Percentiles rank a stretch among this genome's conserved stretches.
These are phyloP conservation scores for Geranomyces michiganensis DNA, from an alignment of 192 early-diverging fungal species.

Conservation along the genomic window DNA sequence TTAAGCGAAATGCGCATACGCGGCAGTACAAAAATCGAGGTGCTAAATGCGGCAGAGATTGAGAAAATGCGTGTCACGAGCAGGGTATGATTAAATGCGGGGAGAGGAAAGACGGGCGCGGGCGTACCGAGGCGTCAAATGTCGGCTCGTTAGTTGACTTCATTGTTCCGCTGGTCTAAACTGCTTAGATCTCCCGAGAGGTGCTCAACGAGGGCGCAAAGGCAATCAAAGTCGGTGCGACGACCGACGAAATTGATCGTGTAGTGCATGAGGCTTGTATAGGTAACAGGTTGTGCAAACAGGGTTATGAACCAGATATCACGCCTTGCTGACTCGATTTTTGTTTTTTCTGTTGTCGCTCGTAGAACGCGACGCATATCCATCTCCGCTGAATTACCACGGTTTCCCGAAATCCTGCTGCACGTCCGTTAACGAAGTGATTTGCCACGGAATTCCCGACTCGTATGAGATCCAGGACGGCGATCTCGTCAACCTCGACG, in stretches of 20 bases:
- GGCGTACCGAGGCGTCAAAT: too few species aligned
- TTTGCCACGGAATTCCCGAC: slow-evolving; percentile 99
- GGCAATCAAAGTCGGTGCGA: slow-evolving; percentile 79
- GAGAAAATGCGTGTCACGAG: slow-evolving; percentile 66
- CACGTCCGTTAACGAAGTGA: slow-evolving; percentile 87
- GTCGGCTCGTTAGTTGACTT: too few species aligned
- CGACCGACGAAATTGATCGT: slow-evolving; percentile 95
- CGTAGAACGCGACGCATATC: slow-evolving; percentile 89
- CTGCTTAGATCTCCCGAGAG: slow-evolving; percentile 75
- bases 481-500: slow-evolving; percentile 95
- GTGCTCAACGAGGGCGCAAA: slow-evolving; percentile 86
- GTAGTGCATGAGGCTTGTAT: slow-evolving; percentile 94
- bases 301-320: too few species aligned
- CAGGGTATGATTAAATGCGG: too few species aligned
- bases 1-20: slow-evolving; percentile 73
- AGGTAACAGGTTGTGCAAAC: slow-evolving; percentile 35
- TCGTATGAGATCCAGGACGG: slow-evolving; percentile 89
- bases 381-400: slow-evolving; percentile 96
- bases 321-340: too few species aligned
- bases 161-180: not conserved
- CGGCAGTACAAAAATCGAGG: slow-evolving; percentile 69
- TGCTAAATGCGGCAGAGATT: slow-evolving; percentile 71
- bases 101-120: too few species aligned
- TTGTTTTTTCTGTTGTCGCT: too few species aligned
- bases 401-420: slow-evolving; percentile 96